Conservation (phyloP, 176 grass and related monocot genomes). For the Themeda triandra region DNA sequence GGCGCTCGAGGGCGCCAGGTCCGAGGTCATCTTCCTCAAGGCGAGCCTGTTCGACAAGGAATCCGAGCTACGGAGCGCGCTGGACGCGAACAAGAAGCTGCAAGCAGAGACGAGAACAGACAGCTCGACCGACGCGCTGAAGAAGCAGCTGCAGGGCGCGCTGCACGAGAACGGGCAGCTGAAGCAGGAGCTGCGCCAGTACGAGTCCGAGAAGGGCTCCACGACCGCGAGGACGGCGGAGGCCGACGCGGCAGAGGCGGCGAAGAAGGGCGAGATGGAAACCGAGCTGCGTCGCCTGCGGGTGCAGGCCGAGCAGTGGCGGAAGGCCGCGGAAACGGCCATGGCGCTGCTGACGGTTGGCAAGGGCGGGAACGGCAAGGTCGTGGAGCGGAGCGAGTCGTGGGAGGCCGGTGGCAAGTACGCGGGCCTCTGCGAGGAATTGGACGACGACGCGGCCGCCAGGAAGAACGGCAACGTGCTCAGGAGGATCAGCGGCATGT, state of each 20-base stretch:
- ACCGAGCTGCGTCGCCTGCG: conserved; percentile 70
- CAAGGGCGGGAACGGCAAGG: conserved; percentile 65
- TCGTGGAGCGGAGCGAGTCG: conserved; percentile 58
- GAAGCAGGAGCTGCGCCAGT: conserved; percentile 45
- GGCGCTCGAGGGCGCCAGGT: conserved; percentile 41
- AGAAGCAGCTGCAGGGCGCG: conserved; percentile 43
- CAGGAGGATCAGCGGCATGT: conserved; percentile 90
- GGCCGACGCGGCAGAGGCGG: conserved; percentile 33
- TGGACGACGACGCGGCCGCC: conserved; percentile 66
- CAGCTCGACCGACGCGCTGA: conserved; percentile 22
- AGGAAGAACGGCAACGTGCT: conserved; percentile 85
- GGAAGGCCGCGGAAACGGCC: conserved; percentile 89
- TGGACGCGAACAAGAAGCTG: conserved; percentile 52
- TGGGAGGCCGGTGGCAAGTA: conserved; percentile 60
- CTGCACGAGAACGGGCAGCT: conserved; percentile 56
- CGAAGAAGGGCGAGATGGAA: conserved; percentile 61
- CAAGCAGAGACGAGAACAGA: conserved; percentile 27
- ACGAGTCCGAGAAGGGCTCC: conserved; percentile 42
- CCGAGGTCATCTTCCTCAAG: conserved; percentile 74
- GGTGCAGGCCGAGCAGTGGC: conserved; percentile 98
- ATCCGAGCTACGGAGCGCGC: conserved; percentile 41
- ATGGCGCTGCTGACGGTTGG: conserved; percentile 77
- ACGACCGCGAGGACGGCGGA: conserved; percentile 17
- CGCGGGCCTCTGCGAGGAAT: conserved; percentile 43
- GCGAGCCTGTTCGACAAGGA: conserved; percentile 90